These are phyloP conservation scores for Colletotrichum sp. DNA, from an alignment of 2,329 filamentous ascomycete species.

Conservation along the genomic window DNA sequence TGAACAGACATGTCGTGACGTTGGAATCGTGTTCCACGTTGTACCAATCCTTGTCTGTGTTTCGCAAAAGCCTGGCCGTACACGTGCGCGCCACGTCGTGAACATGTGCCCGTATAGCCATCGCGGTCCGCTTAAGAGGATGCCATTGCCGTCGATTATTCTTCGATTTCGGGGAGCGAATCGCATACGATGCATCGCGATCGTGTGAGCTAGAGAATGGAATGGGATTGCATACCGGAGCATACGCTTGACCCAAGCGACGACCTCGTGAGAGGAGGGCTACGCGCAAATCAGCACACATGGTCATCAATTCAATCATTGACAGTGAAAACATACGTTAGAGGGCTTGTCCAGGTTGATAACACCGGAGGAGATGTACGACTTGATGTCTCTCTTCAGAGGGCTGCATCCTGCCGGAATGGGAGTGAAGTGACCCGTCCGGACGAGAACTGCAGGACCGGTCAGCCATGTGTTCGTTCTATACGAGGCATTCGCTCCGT, in stretches of 20 bases:
- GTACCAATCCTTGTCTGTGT: neutral
- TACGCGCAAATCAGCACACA: neutral
- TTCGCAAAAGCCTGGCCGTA: neutral
- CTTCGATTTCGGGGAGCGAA: neutral
- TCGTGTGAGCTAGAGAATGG: neutral
- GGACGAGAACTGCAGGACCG: slow-evolving; percentile 74
- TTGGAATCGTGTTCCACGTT: neutral
- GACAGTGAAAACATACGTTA: slow-evolving; percentile 8
- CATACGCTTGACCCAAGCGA: slow-evolving; percentile 99
- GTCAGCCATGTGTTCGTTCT: slow-evolving; percentile 27
- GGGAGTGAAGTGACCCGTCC: slow-evolving; percentile 95
- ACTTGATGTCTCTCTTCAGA: slow-evolving; percentile 92
- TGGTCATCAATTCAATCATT: neutral
- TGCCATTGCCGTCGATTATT: neutral
- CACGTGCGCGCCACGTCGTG: neutral
- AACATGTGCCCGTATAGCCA: neutral
- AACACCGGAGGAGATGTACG: slow-evolving; percentile 94
- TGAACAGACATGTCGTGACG: neutral
- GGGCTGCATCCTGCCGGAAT: slow-evolving; percentile 93
- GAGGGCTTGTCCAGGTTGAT: slow-evolving; percentile 88
- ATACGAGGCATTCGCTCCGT: neutral
- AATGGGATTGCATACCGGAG: slow-evolving; percentile 65
- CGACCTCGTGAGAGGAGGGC: slow-evolving; percentile 83
- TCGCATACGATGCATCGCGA: neutral
- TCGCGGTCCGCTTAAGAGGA: too few relatives aligned